Evolutionary conservation across 176 grass and related monocot genomes (phyloP), one percentile per base, ranked within the genome.

Genomic region (Saccharum spontaneum): DNA sequence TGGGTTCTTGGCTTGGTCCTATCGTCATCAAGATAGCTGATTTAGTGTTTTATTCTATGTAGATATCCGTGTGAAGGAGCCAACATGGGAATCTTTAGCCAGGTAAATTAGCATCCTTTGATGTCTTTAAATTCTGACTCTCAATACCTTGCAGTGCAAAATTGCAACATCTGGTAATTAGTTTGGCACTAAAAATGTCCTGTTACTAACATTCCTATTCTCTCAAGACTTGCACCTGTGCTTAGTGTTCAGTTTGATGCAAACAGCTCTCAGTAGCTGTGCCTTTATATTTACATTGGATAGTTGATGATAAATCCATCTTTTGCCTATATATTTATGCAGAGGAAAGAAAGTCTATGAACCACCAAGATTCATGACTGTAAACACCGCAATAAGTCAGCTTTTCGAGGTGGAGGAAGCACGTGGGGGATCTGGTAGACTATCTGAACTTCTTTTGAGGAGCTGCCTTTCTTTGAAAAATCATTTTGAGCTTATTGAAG

Each of bases 51-150:
- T 68, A 3, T 84, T 31, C 36, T 37, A 86, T 68, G 69, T 73
- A 99, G 93, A 99, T 91, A 99, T 99, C 50, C 91, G 91, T 84
- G 91, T 99, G 41, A 99, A 96, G 84, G 97, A 99, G 72, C 93
- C 97, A 16, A 94, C 93, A 33, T 80, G 92, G 0, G 93, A 99
- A 88, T 99, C 97, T 75, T 94, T 96, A 78, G 92, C 93, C 93
- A 99, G 91, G 97, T 96, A 84, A 41, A 24, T 22, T 71, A 43
- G 1, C 11, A 22, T 63, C 7, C 2, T 24, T 31, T 79, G 13
- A 1, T 65, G 9, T 71, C 6, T 89, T 18, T 72, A 8, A 26
- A 73, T 73, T 46, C 14, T 48, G 6, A 20, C 40, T 54, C 6
- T 54, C 28, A 82, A 68, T 82, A 82, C 18, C 24, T 71, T 50